phyloP scores from a whole-genome alignment of 192 early-diverging fungal species.

The Coemansia sp. region DNA sequence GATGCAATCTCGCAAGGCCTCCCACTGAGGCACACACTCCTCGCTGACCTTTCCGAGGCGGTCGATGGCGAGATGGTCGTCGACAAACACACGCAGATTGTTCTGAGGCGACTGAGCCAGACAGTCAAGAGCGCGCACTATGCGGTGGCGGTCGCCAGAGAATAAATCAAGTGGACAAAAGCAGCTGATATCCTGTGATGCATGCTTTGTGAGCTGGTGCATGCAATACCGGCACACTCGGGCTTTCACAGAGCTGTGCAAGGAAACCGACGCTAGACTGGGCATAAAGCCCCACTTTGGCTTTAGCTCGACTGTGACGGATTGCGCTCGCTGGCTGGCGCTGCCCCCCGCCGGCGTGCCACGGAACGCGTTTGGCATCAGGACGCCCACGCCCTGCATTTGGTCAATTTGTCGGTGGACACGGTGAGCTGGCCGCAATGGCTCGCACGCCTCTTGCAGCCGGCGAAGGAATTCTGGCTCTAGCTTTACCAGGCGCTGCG shows the following conservation, averaged over 20 bases:
- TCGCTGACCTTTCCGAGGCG: not conserved
- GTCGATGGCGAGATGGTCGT: conserved; percentile 19
- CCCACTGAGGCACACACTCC: conserved; percentile 18
- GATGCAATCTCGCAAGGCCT: conserved; percentile 32
- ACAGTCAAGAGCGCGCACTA: conserved; percentile 40
- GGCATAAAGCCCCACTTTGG: conserved; percentile 80
- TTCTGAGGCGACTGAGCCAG: conserved; percentile 31
- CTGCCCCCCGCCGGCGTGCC: conserved; percentile 3
- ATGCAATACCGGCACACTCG: conserved; percentile 77
- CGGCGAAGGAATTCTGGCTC: conserved; percentile 37
- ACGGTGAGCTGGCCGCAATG: conserved; percentile 51
- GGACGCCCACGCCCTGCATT: conserved; percentile 42
- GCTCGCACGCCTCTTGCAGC: conserved; percentile 30
- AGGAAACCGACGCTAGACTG: conserved; percentile 39
- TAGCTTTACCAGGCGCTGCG: conserved; percentile 19
- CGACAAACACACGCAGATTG: conserved; percentile 54
- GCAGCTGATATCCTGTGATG: conserved; percentile 23
- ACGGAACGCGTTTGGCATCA: conserved; percentile 56
- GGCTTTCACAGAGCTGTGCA: conserved; percentile 50
- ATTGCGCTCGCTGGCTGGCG: not conserved
- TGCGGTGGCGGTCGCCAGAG: conserved; percentile 32
- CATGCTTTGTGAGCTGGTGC: conserved; percentile 66
- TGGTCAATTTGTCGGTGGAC: conserved; percentile 53
- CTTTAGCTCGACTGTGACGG: conserved; percentile 63
- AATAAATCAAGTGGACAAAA: conserved; percentile 79